Evolutionary conservation across 495 filamentous ascomycete species (phyloP).

Genomic region (Aspergillus mulundensis): DNA sequence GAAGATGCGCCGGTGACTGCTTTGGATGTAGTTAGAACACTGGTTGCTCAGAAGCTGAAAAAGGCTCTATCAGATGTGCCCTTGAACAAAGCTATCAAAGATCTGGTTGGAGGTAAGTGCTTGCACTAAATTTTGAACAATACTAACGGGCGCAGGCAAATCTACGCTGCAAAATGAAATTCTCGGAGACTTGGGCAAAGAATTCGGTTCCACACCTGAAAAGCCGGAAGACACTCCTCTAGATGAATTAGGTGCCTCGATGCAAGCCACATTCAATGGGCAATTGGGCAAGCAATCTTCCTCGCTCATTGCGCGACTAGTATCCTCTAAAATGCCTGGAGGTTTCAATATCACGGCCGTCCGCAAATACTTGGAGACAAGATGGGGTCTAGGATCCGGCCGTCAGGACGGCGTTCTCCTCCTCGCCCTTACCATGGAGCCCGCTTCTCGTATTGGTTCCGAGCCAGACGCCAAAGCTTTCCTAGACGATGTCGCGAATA

Average conservation of each 20-base stretch:
- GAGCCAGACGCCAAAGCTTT: slow-evolving; percentile 89
- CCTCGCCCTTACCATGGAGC: slow-evolving; percentile 89
- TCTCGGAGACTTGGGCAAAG: slow-evolving; percentile 91
- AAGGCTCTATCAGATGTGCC: slow-evolving; percentile 87
- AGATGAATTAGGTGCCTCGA: slow-evolving; percentile 89
- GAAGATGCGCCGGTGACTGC: slow-evolving; percentile 83
- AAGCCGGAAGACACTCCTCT: slow-evolving; percentile 97
- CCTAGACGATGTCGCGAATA: slow-evolving; percentile 79
- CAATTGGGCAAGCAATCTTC: slow-evolving; percentile 96
- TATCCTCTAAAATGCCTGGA: slow-evolving; percentile 99
- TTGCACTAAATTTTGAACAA: no score
- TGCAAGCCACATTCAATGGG: slow-evolving; percentile 97
- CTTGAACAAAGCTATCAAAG: slow-evolving; percentile 95
- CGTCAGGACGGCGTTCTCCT: slow-evolving; percentile 89
- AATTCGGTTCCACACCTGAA: slow-evolving; percentile 96
- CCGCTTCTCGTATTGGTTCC: slow-evolving; percentile 76
- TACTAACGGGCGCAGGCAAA: slow-evolving; percentile 57
- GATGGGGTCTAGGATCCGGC: slow-evolving; percentile 85
- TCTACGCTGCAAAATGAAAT: slow-evolving; percentile 98
- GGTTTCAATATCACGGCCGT: slow-evolving; percentile 97
- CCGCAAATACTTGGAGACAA: slow-evolving; percentile 88
- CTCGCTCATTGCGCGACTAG: slow-evolving; percentile 85
- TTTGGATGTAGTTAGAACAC: slow-evolving; percentile 79
- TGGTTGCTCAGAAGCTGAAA: slow-evolving; percentile 99
- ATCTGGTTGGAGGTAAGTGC: slow-evolving; percentile 88